These are phyloP conservation scores for Termitomyces sp. DNA, from an alignment of 768 basidiomycete genomes.

Conservation along the genomic window DNA sequence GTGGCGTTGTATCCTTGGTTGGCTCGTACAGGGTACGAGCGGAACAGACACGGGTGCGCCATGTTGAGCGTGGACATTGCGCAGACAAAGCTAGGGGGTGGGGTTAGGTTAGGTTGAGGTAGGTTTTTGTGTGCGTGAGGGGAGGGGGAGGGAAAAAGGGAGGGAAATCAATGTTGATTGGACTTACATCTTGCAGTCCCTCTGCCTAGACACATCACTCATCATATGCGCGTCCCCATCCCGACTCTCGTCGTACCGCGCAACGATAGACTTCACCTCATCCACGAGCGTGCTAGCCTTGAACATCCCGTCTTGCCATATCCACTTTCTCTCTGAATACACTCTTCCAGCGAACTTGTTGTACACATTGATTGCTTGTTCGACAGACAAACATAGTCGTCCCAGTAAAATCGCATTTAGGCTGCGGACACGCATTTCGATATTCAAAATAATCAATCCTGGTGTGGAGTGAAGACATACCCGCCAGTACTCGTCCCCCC, in stretches of 20 bases:
- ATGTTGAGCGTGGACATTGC: slow-evolving; percentile 3
- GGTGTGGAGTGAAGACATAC: slow-evolving; percentile 5
- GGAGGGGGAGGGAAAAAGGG: background rate
- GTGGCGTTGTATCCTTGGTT: slow-evolving; percentile 8
- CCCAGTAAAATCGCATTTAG: slow-evolving; percentile 23
- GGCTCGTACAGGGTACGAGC: slow-evolving; percentile 9
- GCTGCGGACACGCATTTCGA: background rate
- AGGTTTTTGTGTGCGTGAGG: background rate
- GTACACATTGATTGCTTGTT: slow-evolving; percentile 18
- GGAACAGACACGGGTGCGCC: slow-evolving; percentile 9
- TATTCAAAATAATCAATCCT: background rate
- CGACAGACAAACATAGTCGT: slow-evolving; percentile 19
- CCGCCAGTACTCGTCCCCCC: slow-evolving; percentile 22
- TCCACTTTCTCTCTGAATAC: background rate
- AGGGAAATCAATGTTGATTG: too few relatives aligned
- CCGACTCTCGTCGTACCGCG: background rate
- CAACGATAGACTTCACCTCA: background rate
- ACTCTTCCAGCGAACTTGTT: slow-evolving; percentile 2
- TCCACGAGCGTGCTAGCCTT: background rate
- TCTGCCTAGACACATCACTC: background rate
- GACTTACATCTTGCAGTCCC: slow-evolving; percentile 3
- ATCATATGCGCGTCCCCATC: background rate
- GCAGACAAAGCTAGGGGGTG: background rate
- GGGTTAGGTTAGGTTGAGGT: too few relatives aligned
- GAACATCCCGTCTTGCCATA: slow-evolving; percentile 3